These are phyloP conservation scores for Peronosclerospora sorghi DNA, from an alignment of 352 stramenopile genomes.

Conservation along the genomic window DNA sequence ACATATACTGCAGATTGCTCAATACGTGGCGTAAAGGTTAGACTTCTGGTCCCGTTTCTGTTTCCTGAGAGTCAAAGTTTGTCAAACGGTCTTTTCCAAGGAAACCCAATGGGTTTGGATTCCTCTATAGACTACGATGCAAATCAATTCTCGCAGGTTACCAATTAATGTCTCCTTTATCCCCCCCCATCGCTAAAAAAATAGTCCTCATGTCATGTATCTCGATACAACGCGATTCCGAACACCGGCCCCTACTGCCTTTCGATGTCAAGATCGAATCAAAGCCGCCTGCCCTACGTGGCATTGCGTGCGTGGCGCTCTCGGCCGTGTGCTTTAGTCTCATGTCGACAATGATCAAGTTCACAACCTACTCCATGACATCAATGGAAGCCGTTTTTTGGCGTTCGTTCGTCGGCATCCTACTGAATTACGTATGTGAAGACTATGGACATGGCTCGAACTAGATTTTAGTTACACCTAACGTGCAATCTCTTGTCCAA, in stretches of 20 bases:
- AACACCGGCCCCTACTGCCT: slow-evolving; percentile 22
- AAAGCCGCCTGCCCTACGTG: slow-evolving; percentile 40
- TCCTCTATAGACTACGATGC: no score
- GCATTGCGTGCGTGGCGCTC: slow-evolving; percentile 51
- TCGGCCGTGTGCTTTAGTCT: slow-evolving; percentile 76
- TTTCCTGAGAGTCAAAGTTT: no score
- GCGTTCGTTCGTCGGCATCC: slow-evolving; percentile 42
- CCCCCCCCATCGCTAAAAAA: no score
- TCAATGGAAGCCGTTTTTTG: slow-evolving; percentile 76
- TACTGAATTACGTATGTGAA: slow-evolving; percentile 50
- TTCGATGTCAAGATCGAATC: slow-evolving; percentile 12
- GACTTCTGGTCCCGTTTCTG: no score
- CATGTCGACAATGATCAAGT: slow-evolving; percentile 79
- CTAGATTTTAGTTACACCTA: neutral
- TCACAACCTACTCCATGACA: slow-evolving; percentile 61
- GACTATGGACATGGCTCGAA: neutral
- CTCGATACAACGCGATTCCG: slow-evolving; percentile 1
- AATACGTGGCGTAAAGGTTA: no score
- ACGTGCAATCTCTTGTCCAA: neutral
- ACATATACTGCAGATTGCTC: no score
- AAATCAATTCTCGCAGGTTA: no score
- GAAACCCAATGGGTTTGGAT: no score
- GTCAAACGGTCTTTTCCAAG: no score
- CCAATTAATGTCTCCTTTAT: no score
- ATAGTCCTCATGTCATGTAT: no score